These are phyloP conservation scores for Podospora tetraspora DNA, from an alignment of 495 filamentous ascomycete species.

Conservation along the genomic window DNA sequence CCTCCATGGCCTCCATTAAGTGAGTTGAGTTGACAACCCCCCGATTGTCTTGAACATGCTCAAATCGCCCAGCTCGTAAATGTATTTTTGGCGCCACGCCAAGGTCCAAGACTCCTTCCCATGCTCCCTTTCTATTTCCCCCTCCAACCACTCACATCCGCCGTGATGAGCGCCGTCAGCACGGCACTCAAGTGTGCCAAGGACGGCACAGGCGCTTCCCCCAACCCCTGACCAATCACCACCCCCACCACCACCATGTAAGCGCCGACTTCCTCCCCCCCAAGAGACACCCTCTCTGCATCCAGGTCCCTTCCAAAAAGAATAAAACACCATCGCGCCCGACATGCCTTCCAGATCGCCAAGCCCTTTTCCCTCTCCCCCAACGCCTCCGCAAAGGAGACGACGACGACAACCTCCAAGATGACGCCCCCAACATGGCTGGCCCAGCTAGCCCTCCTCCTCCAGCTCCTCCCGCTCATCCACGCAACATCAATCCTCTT, in stretches of 20 bases:
- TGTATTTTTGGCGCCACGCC: not conserved
- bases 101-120: not conserved
- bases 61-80: not conserved
- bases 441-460: not conserved
- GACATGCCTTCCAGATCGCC: not conserved
- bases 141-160: not conserved
- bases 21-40: not conserved
- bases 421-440: constrained; percentile 1
- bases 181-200: not conserved
- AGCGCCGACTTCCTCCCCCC: not conserved
- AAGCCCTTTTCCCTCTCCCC: not conserved
- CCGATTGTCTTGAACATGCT: not conserved
- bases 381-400: constrained; percentile 9
- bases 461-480: not conserved
- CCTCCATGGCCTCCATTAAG: not conserved
- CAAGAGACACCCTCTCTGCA: not conserved
- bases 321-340: not conserved
- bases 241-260: not conserved
- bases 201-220: not conserved
- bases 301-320: not conserved
- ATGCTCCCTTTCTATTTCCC: not conserved
- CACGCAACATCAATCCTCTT: constrained; percentile 17
- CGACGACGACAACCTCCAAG: not conserved
- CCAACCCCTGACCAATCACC: not conserved
- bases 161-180: not conserved